These are phyloP conservation scores for Dendrocalamus latiflorus DNA, from an alignment of 202 grass and related monocot species.

Conservation along the genomic window DNA sequence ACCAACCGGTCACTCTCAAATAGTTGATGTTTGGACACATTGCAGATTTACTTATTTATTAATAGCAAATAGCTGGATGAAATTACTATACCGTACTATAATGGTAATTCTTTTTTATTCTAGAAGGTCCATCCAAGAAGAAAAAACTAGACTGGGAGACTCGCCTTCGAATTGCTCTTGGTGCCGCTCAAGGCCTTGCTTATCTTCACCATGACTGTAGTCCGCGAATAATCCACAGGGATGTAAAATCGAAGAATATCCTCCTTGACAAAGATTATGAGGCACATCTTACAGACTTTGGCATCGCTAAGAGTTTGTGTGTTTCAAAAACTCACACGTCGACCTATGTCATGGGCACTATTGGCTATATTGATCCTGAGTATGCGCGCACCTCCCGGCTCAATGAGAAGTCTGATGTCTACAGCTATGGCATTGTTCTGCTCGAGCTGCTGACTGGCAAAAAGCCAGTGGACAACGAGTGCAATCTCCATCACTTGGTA, in stretches of 20 bases:
- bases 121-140: constrained; percentile 64
- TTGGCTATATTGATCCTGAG: too few relatives aligned
- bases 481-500: constrained; percentile 99
- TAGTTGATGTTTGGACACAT: not conserved
- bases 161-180: too few relatives aligned
- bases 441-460: too few relatives aligned
- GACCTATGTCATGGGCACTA: too few relatives aligned
- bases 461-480: too few relatives aligned
- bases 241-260: too few relatives aligned
- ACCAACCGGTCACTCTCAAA: not conserved
- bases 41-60: not conserved
- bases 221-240: constrained; percentile 89
- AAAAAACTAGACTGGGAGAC: too few relatives aligned
- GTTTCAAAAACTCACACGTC: too few relatives aligned
- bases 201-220: constrained; percentile 98
- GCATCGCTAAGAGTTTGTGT: constrained; percentile 94
- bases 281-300: constrained; percentile 88
- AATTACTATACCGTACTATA: not conserved
- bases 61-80: not conserved
- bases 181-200: too few relatives aligned
- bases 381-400: constrained; percentile 92
- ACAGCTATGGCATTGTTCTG: too few relatives aligned
- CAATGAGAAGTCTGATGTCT: too few relatives aligned
- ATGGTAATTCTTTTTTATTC: not conserved
- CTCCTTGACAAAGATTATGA: constrained; percentile 88